Evolutionary conservation across 1,284 basidiomycete species (phyloP), one percentile per base, ranked within the genome.

Genomic region (Moesziomyces sp.): DNA sequence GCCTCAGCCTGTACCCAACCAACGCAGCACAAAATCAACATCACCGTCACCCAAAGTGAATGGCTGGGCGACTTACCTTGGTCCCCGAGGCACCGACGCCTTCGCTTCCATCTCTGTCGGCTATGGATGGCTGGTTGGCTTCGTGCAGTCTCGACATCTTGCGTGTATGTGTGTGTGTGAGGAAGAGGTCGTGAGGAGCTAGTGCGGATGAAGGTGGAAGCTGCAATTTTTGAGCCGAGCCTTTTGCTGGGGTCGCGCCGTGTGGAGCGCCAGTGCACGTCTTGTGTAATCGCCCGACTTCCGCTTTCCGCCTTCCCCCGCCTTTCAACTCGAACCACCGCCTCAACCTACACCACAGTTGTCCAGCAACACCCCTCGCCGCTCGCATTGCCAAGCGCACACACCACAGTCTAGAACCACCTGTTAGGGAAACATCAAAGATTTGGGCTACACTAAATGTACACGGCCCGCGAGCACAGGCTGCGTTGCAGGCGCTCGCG

Each of bases 131-230:
- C 14, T 55, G 52, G 26, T 48, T 48, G 23, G 52, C 24, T 40
- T 67, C 57, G 57, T 67, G 70, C 21, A 73, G 21, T 28, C 58
- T 52, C 35, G 70, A 73, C 70, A 73, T 73, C 18, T 7, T 45
- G 30, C 30, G 30, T 33, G 30, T 13, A 13, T 33, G 13, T 33
- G 30, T 13, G 30, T 13, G 10, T 7, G 26, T 28, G 26, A 7
- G 26, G 6, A 8, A 7, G 26, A 33, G 8, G 30, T 33, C 11
- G 13, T 11, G 30, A 33, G 30, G 30, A 11, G 30, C 30, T 3
- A 14, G 11, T 40, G 18, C 16, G 38, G 16, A 35, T 16, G 35
- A 40, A 6, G 38, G 38, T 18, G 14, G 16, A 40, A 18, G 16
- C 16, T 18, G 6, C 6, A 40, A 40, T 40, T 40, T 40, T 16